phyloP scores from a whole-genome alignment of 768 basidiomycete genomes.

The Boletellus ananiceps region DNA sequence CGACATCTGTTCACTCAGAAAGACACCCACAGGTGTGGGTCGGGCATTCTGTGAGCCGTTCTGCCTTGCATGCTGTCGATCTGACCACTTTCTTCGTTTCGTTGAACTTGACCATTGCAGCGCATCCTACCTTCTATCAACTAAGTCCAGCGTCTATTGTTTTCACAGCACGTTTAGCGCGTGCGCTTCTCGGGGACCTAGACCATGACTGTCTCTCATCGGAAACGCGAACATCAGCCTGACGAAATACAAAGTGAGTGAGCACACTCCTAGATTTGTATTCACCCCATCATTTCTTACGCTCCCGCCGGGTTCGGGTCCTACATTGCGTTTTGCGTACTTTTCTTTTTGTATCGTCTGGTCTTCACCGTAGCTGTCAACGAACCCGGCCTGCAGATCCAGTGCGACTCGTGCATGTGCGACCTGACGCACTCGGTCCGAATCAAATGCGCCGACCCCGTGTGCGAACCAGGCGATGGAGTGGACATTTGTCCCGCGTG shows the following conservation, averaged over 20 bases:
- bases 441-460: slow-evolving; percentile 88
- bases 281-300: slow-evolving; percentile 22
- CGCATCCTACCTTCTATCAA: too few relatives aligned
- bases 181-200: background rate
- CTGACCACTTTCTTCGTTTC: too few relatives aligned
- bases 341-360: too few relatives aligned
- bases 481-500: slow-evolving; percentile 92
- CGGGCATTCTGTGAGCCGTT: too few relatives aligned
- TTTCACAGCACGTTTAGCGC: background rate
- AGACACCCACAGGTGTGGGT: too few relatives aligned
- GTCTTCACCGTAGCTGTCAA: slow-evolving; percentile 48
- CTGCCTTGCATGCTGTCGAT: too few relatives aligned
- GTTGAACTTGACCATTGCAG: too few relatives aligned
- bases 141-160: background rate
- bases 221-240: slow-evolving; percentile 58
- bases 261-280: background rate
- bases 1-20: background rate
- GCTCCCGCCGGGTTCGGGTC: background rate
- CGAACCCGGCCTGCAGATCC: slow-evolving; percentile 78
- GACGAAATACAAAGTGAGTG: slow-evolving; percentile 62
- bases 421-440: slow-evolving; percentile 96
- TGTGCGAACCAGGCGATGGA: slow-evolving; percentile 69
- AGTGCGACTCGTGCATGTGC: slow-evolving; percentile 78
- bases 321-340: too few relatives aligned
- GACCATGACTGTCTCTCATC: slow-evolving; percentile 61